Percentiles rank a stretch among this genome's conserved stretches.
Evolutionary conservation across 805 yeast species (phyloP).

Genomic region (Diddensiella transvaalensis): DNA sequence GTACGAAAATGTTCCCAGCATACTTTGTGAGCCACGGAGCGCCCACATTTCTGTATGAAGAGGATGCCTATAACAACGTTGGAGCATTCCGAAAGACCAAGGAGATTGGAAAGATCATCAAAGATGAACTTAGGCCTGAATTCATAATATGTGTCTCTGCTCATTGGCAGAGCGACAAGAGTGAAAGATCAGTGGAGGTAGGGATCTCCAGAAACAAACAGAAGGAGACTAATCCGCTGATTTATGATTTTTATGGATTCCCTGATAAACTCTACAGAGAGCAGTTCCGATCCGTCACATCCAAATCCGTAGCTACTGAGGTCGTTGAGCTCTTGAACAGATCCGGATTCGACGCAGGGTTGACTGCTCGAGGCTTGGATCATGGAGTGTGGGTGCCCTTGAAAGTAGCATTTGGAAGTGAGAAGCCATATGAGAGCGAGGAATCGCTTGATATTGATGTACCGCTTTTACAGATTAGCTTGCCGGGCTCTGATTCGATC

Average conservation of each 20-base stretch:
- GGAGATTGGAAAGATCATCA: constrained; percentile 50
- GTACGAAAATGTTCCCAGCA: constrained; percentile 41
- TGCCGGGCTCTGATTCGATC: constrained; percentile 39
- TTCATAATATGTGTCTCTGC: constrained; percentile 67
- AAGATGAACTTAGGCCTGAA: constrained; percentile 48
- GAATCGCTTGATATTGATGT: constrained; percentile 26
- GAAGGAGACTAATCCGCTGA: constrained; percentile 48
- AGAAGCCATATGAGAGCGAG: neutral
- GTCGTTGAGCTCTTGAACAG: constrained; percentile 41
- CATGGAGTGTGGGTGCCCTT: constrained; percentile 85
- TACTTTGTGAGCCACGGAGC: constrained; percentile 82
- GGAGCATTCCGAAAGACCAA: constrained; percentile 59
- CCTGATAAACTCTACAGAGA: constrained; percentile 62
- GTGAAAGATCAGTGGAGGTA: constrained; percentile 6
- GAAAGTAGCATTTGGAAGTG: constrained; percentile 55
- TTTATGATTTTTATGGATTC: constrained; percentile 75
- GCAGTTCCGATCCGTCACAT: constrained; percentile 52
- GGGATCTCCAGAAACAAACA: constrained; percentile 13
- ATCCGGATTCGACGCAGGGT: constrained; percentile 43
- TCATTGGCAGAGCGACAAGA: constrained; percentile 58
- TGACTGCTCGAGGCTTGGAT: constrained; percentile 60
- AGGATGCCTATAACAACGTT: constrained; percentile 46
- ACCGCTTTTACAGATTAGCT: constrained; percentile 44
- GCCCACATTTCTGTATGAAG: constrained; percentile 64
- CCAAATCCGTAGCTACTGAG: constrained; percentile 41